Conservation (phyloP, 2,329 filamentous ascomycete species). For the Xylaria sp. region DNA sequence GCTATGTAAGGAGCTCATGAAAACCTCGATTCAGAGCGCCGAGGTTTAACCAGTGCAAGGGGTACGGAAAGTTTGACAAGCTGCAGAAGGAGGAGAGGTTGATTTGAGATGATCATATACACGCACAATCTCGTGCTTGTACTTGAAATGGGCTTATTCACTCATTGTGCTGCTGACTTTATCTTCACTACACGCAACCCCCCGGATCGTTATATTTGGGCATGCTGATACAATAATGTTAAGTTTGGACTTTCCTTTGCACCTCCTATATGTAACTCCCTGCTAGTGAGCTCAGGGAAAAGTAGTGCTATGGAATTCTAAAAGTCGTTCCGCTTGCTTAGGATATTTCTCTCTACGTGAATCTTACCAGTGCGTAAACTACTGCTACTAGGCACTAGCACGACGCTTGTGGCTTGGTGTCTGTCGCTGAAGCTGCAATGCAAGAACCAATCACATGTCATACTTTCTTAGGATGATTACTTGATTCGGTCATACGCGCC, state of each 20-base stretch:
- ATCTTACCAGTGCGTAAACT: not conserved
- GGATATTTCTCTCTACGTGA: not conserved
- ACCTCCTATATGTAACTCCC: not conserved
- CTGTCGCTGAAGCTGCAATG: not conserved
- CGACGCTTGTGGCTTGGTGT: slow-evolving; percentile 1
- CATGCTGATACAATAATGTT: slow-evolving; percentile 10
- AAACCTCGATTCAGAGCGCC: slow-evolving; percentile 37
- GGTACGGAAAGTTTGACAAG: slow-evolving; percentile 23
- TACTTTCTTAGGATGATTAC: slow-evolving; percentile 27
- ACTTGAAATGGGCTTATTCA: not conserved
- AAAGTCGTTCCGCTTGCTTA: not conserved
- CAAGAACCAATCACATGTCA: slow-evolving; percentile 29
- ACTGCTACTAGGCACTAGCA: not conserved
- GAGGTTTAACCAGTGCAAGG: slow-evolving; percentile 24
- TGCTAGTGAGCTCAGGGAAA: not conserved
- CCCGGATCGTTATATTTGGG: slow-evolving; percentile 20
- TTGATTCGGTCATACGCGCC: slow-evolving; percentile 23
- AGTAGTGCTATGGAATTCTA: not conserved
- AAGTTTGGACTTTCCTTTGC: not conserved
- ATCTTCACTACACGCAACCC: not conserved
- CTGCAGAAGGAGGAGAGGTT: not conserved
- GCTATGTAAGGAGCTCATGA: slow-evolving; percentile 36
- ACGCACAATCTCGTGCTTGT: slow-evolving; percentile 3
- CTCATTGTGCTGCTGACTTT: not conserved
- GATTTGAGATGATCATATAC: not conserved